These are phyloP conservation scores for Selaginella moellendorffii DNA, from an alignment of 75 land plant genomes.

Conservation along the genomic window DNA sequence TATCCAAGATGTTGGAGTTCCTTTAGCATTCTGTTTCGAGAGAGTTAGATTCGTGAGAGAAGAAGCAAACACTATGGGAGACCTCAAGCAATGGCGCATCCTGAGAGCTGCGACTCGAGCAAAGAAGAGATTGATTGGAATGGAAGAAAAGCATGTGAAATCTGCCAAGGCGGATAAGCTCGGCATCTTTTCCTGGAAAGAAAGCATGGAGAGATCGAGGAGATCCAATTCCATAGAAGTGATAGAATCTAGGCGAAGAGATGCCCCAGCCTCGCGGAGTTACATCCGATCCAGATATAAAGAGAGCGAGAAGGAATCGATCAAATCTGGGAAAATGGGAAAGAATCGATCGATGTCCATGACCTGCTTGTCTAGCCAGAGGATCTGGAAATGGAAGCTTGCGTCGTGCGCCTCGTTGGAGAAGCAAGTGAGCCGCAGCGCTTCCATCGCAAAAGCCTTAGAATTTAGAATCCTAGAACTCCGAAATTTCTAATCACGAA, in stretches of 20 bases:
- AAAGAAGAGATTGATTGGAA: neutral
- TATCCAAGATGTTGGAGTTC: constrained; percentile 38
- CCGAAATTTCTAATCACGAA: no score
- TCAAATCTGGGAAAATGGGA: neutral
- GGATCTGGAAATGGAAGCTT: constrained; percentile 25
- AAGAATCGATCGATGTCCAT: neutral
- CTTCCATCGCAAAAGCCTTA: neutral
- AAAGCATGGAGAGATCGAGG: neutral
- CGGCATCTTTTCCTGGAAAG: constrained; percentile 34
- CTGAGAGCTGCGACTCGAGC: constrained; percentile 40
- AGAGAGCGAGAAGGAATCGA: constrained; percentile 6
- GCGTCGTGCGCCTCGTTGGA: constrained; percentile 26
- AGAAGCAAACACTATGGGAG: neutral
- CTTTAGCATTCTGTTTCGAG: constrained; percentile 22
- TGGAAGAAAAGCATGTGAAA: neutral
- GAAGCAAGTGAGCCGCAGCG: constrained; percentile 4
- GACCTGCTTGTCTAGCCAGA: constrained; percentile 22
- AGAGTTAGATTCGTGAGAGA: neutral
- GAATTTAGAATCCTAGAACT: neutral
- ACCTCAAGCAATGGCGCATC: constrained; percentile 71
- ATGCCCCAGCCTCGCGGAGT: constrained; percentile 69
- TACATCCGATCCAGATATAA: constrained; percentile 80
- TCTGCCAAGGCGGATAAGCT: constrained; percentile 50
- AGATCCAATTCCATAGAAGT: neutral
- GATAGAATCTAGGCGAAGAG: constrained; percentile 40